Evolutionary conservation across 257 asterid genomes (phyloP).

Genomic region (Capsicum baccatum): DNA sequence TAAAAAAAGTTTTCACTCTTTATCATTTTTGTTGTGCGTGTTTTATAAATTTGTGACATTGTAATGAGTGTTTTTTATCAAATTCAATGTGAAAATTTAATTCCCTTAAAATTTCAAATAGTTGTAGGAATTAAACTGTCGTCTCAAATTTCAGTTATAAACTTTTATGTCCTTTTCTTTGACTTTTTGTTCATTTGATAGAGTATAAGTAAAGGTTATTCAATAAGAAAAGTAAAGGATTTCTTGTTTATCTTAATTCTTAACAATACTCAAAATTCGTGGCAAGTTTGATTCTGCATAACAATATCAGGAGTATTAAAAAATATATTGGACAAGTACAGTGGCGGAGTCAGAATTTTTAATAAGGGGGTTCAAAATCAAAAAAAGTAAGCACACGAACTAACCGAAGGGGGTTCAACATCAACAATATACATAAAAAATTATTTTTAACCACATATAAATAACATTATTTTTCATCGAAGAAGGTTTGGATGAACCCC

Average conservation of each 20-base stretch:
- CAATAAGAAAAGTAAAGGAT: background rate
- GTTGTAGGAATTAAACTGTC: background rate
- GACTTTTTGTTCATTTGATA: background rate
- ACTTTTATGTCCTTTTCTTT: background rate
- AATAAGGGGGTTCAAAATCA: too few species aligned
- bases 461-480: too few species aligned
- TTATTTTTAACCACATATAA: too few species aligned
- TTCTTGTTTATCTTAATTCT: background rate
- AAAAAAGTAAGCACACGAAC: too few species aligned
- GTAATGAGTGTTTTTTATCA: background rate
- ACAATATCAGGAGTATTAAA: too few species aligned
- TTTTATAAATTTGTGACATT: background rate
- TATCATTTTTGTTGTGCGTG: background rate
- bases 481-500: too few species aligned
- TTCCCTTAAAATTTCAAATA: background rate
- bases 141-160: conserved; percentile 2
- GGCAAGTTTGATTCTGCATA: too few species aligned
- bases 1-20: background rate
- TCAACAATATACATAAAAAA: too few species aligned
- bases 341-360: too few species aligned
- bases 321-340: too few species aligned
- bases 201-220: too few species aligned
- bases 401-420: too few species aligned
- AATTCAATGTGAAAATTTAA: background rate
- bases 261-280: background rate